Conservation (phyloP, 495 filamentous ascomycete genomes). For the Neurospora sp. region DNA sequence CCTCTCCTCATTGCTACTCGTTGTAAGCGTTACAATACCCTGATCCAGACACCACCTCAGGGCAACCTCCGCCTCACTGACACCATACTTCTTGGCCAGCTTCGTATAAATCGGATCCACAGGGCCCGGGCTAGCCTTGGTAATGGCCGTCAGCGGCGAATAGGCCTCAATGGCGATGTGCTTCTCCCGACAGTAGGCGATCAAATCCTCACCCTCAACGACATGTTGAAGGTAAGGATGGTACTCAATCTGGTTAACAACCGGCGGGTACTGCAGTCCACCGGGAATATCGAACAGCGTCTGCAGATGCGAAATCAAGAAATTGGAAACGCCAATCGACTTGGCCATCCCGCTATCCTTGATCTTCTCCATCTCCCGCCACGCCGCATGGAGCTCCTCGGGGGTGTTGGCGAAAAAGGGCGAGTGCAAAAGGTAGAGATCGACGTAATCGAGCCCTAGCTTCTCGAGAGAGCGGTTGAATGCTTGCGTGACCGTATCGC, state of each 20-base stretch:
- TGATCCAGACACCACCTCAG: conserved; percentile 76
- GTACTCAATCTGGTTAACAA: conserved; percentile 81
- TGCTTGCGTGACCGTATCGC: conserved; percentile 49
- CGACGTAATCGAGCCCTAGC: conserved; percentile 69
- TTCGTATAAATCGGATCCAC: conserved; percentile 49
- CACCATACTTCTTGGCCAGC: conserved; percentile 69
- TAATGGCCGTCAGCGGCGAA: conserved; percentile 54
- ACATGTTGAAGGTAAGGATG: conserved; percentile 79
- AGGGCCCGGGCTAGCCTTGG: conserved; percentile 57
- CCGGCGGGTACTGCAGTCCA: conserved; percentile 42
- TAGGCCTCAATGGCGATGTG: conserved; percentile 65
- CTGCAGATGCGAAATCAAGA: conserved; percentile 56
- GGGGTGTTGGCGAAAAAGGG: conserved; percentile 60
- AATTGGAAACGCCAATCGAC: conserved; percentile 83
- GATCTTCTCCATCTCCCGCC: conserved; percentile 70
- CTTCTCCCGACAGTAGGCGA: conserved; percentile 55
- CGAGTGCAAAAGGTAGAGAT: conserved; percentile 74
- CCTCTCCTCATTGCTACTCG: conserved; percentile 61
- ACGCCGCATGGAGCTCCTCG: conserved; percentile 55
- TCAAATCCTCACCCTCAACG: conserved; percentile 28
- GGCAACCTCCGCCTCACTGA: conserved; percentile 56
- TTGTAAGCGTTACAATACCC: conserved; percentile 67
- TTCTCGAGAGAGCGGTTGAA: conserved; percentile 64
- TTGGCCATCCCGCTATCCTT: conserved; percentile 59
- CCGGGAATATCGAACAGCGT: conserved; percentile 33